Conservation (phyloP, 2,329 filamentous ascomycete genomes). For the Macrophomina pseudophaseolina region DNA sequence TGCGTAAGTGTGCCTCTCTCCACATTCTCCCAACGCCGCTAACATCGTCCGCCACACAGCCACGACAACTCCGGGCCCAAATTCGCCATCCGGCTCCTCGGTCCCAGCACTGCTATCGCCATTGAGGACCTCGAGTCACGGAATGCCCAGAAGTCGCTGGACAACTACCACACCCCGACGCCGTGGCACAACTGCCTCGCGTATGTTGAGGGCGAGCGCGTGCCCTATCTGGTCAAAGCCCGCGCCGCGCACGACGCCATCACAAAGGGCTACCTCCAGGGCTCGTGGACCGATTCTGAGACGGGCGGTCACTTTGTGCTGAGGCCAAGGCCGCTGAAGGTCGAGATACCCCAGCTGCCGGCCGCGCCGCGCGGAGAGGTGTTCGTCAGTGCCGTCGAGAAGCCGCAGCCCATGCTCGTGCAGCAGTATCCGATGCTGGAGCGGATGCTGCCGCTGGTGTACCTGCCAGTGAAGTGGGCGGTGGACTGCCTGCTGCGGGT, state of each 20-base stretch:
- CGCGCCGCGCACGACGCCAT: conserved; percentile 36
- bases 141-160: conserved; percentile 32
- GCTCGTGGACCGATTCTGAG: conserved; percentile 36
- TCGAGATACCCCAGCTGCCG: neutral
- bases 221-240: conserved; percentile 37
- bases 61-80: conserved; percentile 51
- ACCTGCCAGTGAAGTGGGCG: conserved; percentile 4
- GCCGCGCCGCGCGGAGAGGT: neutral
- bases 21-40: neutral
- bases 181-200: conserved; percentile 53
- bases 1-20: conserved; percentile 33
- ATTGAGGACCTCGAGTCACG: conserved; percentile 38
- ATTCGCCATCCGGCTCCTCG: conserved; percentile 49
- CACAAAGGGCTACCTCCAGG: conserved; percentile 32
- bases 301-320: conserved; percentile 37
- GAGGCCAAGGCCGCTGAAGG: conserved; percentile 29
- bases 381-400: neutral
- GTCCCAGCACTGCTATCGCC: conserved; percentile 27
- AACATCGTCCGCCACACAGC: neutral
- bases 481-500: neutral
- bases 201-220: conserved; percentile 36
- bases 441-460: conserved; percentile 1
- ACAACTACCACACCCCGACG: conserved; percentile 46
- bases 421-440: neutral
- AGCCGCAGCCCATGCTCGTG: neutral